These are phyloP conservation scores for Cutaneotrichosporon cavernicola DNA, from an alignment of 1,284 basidiomycete species.

Conservation along the genomic window DNA sequence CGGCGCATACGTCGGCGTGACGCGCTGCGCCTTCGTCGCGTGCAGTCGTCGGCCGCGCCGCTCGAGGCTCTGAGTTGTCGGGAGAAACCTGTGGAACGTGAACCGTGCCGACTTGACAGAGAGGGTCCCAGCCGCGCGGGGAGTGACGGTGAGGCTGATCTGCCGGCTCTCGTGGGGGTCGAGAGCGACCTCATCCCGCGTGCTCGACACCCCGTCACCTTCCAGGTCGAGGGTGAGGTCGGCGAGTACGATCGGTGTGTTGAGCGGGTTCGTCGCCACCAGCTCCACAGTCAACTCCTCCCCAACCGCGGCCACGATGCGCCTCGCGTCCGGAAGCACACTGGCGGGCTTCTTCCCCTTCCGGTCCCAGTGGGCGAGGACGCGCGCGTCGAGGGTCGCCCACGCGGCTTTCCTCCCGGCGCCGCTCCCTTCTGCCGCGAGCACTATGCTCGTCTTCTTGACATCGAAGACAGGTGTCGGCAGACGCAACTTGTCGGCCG, in stretches of 20 bases:
- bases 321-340: constrained; percentile 33
- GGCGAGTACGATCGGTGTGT: constrained; percentile 40
- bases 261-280: constrained; percentile 54
- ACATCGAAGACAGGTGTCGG: constrained; percentile 46
- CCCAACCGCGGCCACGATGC: constrained; percentile 37
- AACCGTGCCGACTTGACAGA: constrained; percentile 43
- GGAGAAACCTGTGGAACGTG: constrained; percentile 54
- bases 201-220: constrained; percentile 19
- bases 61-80: constrained; percentile 49
- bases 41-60: constrained; percentile 52
- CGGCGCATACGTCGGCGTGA: constrained; percentile 51
- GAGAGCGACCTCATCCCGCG: constrained; percentile 42
- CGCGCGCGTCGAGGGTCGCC: constrained; percentile 36
- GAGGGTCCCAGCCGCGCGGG: constrained; percentile 29
- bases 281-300: constrained; percentile 51
- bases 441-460: constrained; percentile 34
- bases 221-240: constrained; percentile 32
- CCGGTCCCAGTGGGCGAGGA: constrained; percentile 39
- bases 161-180: constrained; percentile 48
- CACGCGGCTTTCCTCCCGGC: constrained; percentile 26
- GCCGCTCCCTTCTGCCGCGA: constrained; percentile 28
- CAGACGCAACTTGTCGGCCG: constrained; percentile 34
- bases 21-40: constrained; percentile 51
- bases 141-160: constrained; percentile 42
- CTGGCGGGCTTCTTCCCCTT: constrained; percentile 46